Conservation (phyloP, 257 asterid species). For the Osmanthus fragrans region DNA sequence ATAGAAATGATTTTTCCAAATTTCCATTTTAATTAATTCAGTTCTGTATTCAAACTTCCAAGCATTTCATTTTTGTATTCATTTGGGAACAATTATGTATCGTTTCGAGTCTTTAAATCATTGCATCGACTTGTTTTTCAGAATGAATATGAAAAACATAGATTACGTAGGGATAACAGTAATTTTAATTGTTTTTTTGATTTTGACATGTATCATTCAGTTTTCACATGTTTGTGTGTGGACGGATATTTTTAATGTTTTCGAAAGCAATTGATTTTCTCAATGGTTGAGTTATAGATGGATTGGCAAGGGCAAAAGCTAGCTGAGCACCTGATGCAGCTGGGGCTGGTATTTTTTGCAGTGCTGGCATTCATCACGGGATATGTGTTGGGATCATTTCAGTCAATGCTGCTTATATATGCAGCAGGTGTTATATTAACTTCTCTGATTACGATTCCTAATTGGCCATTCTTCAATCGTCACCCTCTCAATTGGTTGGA, state of each 20-base stretch:
- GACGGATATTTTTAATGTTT: not conserved
- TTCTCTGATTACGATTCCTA: constrained; percentile 58
- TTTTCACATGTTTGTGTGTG: not conserved
- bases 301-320: constrained; percentile 91
- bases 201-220: not conserved
- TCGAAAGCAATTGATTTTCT: constrained; percentile 2
- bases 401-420: constrained; percentile 56
- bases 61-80: not conserved
- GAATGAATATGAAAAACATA: not conserved
- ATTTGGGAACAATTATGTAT: not conserved
- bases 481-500: constrained; percentile 73
- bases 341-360: constrained; percentile 55
- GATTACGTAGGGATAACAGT: not conserved
- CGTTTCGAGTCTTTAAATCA: not conserved
- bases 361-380: constrained; percentile 59
- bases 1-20: no score
- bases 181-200: not conserved
- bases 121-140: not conserved
- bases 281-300: constrained; percentile 41
- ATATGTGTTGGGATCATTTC: constrained; percentile 60
- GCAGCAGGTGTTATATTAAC: constrained; percentile 65
- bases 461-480: constrained; percentile 70
- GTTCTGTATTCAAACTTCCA: not conserved
- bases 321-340: constrained; percentile 78
- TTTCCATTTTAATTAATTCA: no score